Evolutionary conservation across 139 green algal species (phyloP).

Genomic region (Chlorella ohadii): DNA sequence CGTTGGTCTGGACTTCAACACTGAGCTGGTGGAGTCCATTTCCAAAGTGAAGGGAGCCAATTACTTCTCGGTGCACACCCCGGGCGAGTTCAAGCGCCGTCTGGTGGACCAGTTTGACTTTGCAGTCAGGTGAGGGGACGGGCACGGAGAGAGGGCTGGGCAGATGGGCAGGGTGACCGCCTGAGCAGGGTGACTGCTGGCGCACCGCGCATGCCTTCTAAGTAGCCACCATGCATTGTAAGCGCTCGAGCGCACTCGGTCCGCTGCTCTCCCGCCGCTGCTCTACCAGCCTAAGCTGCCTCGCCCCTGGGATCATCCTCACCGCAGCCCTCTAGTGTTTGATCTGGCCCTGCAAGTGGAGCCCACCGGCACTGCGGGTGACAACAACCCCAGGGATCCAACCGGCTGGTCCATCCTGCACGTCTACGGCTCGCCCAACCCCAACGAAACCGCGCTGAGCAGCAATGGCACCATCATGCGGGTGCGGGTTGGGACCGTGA

Average conservation of each 20-base stretch:
- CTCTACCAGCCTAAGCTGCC: too few species aligned
- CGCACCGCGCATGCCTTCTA: too few species aligned
- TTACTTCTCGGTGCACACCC: constrained; percentile 44
- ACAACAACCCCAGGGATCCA: not conserved
- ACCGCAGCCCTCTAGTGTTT: constrained; percentile 48
- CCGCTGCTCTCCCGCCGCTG: too few species aligned
- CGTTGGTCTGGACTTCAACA: constrained; percentile 53
- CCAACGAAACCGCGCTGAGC: constrained; percentile 30
- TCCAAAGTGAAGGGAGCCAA: constrained; percentile 31
- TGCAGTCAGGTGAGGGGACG: constrained; percentile 12
- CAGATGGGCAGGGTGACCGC: not conserved
- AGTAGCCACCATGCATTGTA: too few species aligned
- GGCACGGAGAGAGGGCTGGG: not conserved
- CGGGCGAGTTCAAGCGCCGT: constrained; percentile 42
- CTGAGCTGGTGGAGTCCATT: constrained; percentile 34
- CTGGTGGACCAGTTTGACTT: constrained; percentile 47
- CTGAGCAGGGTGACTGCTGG: not conserved
- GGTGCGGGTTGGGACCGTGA: constrained; percentile 9
- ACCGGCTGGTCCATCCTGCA: constrained; percentile 39
- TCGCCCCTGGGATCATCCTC: too few species aligned
- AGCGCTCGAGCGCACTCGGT: too few species aligned
- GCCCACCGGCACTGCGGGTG: not conserved
- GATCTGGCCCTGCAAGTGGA: constrained; percentile 35
- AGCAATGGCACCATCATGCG: constrained; percentile 18
- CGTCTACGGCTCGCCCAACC: constrained; percentile 38